phyloP scores from a whole-genome alignment of 306 rosid genomes.

The Myrica gale region DNA sequence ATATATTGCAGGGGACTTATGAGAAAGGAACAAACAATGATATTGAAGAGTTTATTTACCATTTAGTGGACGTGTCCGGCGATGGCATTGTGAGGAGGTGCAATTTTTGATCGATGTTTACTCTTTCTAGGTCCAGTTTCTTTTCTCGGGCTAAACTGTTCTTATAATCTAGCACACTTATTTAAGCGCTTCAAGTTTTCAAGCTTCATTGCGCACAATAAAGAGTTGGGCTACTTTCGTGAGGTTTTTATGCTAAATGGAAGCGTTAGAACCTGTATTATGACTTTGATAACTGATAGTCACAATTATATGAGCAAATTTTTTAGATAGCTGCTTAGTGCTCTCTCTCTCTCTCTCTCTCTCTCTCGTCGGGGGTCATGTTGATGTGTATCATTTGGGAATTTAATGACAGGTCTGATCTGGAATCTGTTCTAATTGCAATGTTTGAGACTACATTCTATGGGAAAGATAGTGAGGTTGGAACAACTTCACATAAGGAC shows the following conservation, averaged over 20 bases:
- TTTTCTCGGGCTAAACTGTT: not conserved
- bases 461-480: slow-evolving; percentile 40
- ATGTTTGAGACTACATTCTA: slow-evolving; percentile 49
- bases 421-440: slow-evolving; percentile 59
- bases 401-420: slow-evolving; percentile 69
- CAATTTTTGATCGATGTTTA: not conserved
- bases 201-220: not conserved
- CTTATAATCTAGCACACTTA: not conserved
- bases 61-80: slow-evolving; percentile 53
- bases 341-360: not conserved
- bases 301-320: not conserved
- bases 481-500: slow-evolving; percentile 48
- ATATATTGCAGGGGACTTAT: slow-evolving; percentile 59
- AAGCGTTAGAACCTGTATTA: too few species aligned
- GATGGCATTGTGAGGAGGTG: slow-evolving; percentile 57
- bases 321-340: not conserved
- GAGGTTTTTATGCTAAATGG: not conserved
- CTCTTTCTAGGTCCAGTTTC: not conserved
- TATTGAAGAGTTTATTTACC: slow-evolving; percentile 72
- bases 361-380: slow-evolving; percentile 15
- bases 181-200: not conserved
- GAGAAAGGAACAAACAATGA: slow-evolving; percentile 83
- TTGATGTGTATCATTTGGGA: slow-evolving; percentile 33
- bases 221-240: slow-evolving; percentile 5
- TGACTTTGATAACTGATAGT: slow-evolving; percentile 1